phyloP scores from a whole-genome alignment of 2,329 filamentous ascomycete genomes.

The Fusarium torreyae region DNA sequence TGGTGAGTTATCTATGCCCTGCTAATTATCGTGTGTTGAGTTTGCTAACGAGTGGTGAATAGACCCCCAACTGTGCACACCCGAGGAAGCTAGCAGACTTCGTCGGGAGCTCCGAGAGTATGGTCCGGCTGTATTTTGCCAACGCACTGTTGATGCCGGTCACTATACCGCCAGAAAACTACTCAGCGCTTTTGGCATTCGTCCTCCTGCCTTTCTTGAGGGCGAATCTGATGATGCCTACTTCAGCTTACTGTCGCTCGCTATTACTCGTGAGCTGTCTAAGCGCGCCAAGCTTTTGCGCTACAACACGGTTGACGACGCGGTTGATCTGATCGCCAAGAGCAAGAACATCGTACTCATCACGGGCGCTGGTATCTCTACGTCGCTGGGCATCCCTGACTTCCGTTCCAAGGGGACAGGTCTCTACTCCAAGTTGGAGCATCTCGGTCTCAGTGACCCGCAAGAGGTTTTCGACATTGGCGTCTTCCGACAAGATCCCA shows the following conservation, averaged over 20 bases:
- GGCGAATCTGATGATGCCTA: constrained; percentile 78
- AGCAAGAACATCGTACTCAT: constrained; percentile 91
- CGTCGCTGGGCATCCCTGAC: constrained; percentile 95
- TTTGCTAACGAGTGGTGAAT: constrained; percentile 22
- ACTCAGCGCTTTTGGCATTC: constrained; percentile 87
- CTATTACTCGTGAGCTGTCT: constrained; percentile 83
- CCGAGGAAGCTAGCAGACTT: constrained; percentile 77
- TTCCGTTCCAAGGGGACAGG: constrained; percentile 95
- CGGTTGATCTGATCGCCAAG: constrained; percentile 80
- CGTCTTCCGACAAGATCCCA: constrained; percentile 88
- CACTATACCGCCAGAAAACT: constrained; percentile 85
- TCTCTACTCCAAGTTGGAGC: constrained; percentile 87
- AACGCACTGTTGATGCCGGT: constrained; percentile 77
- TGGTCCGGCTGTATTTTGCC: constrained; percentile 84
- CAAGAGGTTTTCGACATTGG: constrained; percentile 96
- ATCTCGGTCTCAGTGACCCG: constrained; percentile 84
- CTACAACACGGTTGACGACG: constrained; percentile 92
- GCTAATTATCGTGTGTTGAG: not conserved
- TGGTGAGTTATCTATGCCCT: constrained; percentile 56
- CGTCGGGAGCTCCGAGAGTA: constrained; percentile 80
- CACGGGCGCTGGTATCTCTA: constrained; percentile 96
- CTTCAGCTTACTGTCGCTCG: constrained; percentile 81
- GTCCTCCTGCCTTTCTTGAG: constrained; percentile 80
- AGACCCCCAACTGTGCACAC: constrained; percentile 71
- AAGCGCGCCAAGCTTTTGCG: constrained; percentile 84